Evolutionary conservation across 148 eudicot genomes (phyloP), one percentile per base, ranked within the genome.

Genomic region (Hydrangea macrophylla): DNA sequence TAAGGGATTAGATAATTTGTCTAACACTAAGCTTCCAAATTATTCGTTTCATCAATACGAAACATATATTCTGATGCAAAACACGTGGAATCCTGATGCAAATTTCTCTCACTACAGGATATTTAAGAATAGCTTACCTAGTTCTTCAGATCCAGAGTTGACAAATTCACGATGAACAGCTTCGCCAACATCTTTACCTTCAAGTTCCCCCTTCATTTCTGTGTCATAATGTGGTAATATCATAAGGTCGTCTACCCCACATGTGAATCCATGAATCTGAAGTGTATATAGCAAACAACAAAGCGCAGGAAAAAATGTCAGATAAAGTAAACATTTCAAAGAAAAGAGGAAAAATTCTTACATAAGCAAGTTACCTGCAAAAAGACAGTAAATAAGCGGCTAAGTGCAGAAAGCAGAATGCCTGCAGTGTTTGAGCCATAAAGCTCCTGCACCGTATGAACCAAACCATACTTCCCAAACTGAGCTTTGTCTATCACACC

Each of bases 401-500:
- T 90, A 37, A 94, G 77, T 36, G 92, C 87, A 78, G 97, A 91
- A 73, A 94, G 97, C 67, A 94, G 73, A 74, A 79, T 74, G 68
- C 99, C 99, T 17, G 99, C 99, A 65, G 82, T 80, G 67, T 75
- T 73, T 27, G 92, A 63, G 6, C 97, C 97, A 79, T 86, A 94
- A 67, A 94, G 89, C 83, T 94, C 99, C 82, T 94, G 99, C 74
- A 94, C 90, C 0, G 92, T 91, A 70, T 94, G 99, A 68, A 90
- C 97, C 80, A 94, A 81, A 20, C 97, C 99, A 84, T 82, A 94
- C 85, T 90, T 90, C 64, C 97, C 97, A 85, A 90, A 94, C 82
- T 94, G 99, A 77, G 95, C 99, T 81, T 94, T 90, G 83, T 94
- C 99, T 65, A 94, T 89, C 69, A 94, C 96, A 77, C 99, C 99